Conservation (phyloP, 73 alveolate genomes). For the Uronychia binucleata region DNA sequence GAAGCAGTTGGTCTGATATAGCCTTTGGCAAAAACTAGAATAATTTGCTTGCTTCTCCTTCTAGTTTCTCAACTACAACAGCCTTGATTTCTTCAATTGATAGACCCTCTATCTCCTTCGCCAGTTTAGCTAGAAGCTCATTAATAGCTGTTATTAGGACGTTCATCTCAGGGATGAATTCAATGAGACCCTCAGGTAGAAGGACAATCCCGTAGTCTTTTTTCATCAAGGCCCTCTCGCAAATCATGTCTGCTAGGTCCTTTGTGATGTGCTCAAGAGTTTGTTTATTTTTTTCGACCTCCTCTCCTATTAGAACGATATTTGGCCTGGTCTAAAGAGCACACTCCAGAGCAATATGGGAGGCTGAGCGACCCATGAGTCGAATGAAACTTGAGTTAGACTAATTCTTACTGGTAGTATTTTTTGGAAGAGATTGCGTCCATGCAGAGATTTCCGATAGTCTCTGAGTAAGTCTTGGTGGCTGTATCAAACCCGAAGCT, state of each 20-base stretch:
- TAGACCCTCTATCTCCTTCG: background rate
- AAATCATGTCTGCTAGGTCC: constrained; percentile 78
- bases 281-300: constrained; percentile 77
- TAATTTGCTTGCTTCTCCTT: constrained; percentile 61
- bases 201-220: constrained; percentile 95
- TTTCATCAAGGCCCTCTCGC: constrained; percentile 63
- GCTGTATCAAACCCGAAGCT: constrained; percentile 99
- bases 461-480: constrained; percentile 95
- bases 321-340: constrained; percentile 90
- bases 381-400: constrained; percentile 68
- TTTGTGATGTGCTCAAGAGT: constrained; percentile 80
- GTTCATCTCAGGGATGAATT: constrained; percentile 90
- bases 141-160: constrained; percentile 76
- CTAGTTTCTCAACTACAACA: constrained; percentile 53
- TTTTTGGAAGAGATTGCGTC: constrained; percentile 82
- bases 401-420: constrained; percentile 83
- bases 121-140: constrained; percentile 72
- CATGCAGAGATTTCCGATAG: constrained; percentile 91
- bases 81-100: constrained; percentile 53
- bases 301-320: constrained; percentile 93
- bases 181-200: constrained; percentile 98
- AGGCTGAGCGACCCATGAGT: constrained; percentile 99
- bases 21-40: constrained; percentile 89
- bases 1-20: constrained; percentile 91
- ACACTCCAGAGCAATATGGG: constrained; percentile 98